A percentile compares a stretch with the other conserved stretches of the same genome.
Conservation (phyloP, 2,329 filamentous ascomycete genomes). For the Zymoseptoria brevis region DNA sequence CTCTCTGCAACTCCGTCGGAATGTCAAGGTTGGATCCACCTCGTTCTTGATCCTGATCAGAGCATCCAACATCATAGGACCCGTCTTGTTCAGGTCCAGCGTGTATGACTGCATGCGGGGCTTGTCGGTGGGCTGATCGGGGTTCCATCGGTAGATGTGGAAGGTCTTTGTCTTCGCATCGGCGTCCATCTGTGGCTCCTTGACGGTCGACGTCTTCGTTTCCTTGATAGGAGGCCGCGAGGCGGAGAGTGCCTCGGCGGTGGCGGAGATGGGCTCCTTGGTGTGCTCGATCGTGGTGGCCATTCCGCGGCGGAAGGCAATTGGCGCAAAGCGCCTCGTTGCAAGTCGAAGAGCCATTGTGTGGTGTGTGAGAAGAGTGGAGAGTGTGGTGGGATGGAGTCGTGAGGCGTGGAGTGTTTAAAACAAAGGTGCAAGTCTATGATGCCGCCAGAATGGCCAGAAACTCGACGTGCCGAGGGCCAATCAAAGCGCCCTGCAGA, state of each 20-base stretch:
- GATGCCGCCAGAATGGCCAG: neutral
- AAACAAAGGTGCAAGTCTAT: neutral
- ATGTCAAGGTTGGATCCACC: constrained; percentile 90
- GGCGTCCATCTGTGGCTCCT: constrained; percentile 52
- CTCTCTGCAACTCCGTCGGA: constrained; percentile 92
- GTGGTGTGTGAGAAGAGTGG: constrained; percentile 13
- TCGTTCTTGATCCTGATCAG: constrained; percentile 99
- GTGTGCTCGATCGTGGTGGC: constrained; percentile 29
- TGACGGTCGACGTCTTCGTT: constrained; percentile 51
- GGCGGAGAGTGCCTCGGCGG: constrained; percentile 27
- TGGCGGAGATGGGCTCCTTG: constrained; percentile 27
- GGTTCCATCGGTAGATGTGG: constrained; percentile 98
- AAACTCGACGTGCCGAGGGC: neutral
- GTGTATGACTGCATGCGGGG: constrained; percentile 92
- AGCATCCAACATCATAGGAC: constrained; percentile 95
- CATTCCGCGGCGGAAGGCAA: constrained; percentile 29
- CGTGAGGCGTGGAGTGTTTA: neutral
- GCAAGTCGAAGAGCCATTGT: constrained; percentile 31
- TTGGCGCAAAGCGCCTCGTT: constrained; percentile 29
- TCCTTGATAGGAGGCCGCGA: constrained; percentile 32
- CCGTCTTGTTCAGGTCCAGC: constrained; percentile 96
- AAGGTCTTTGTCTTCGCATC: constrained; percentile 76
- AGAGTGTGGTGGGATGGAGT: constrained; percentile 12
- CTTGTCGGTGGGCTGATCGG: constrained; percentile 85
- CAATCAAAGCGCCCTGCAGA: neutral